These are phyloP conservation scores for Knoxia roxburghii DNA, from an alignment of 257 asterid genomes.

Conservation along the genomic window DNA sequence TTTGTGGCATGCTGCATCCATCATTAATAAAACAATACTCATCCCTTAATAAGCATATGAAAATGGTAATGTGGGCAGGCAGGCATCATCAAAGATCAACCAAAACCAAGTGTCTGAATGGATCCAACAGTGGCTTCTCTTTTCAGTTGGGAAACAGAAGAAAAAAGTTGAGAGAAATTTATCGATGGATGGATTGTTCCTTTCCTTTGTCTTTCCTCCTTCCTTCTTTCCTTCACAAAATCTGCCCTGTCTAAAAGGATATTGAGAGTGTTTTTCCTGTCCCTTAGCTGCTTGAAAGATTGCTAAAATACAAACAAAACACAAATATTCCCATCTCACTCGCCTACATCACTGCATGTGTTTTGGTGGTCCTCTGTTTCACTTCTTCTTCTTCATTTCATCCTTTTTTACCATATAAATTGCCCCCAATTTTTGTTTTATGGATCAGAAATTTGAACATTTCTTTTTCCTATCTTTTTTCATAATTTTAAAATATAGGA, in stretches of 20 bases:
- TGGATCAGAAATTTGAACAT: not conserved
- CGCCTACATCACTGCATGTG: conserved; percentile 18
- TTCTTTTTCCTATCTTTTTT: too few species aligned
- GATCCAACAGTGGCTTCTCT: not conserved
- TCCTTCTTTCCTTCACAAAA: too few species aligned
- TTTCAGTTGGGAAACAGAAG: conserved; percentile 7
- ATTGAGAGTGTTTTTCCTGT: conserved; percentile 23
- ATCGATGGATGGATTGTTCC: too few species aligned
- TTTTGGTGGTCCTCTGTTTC: conserved; percentile 27
- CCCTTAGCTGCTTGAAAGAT: conserved; percentile 14
- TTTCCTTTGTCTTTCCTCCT: too few species aligned
- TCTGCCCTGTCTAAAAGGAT: conserved; percentile 28
- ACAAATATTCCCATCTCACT: conserved; percentile 27
- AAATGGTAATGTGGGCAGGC: not conserved
- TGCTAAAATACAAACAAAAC: conserved; percentile 33
- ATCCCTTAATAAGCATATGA: too few species aligned
- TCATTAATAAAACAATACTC: too few species aligned
- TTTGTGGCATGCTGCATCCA: too few species aligned
- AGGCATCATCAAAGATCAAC: too few species aligned
- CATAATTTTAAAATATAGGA: too few species aligned
- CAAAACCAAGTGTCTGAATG: too few species aligned
- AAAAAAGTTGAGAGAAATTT: too few species aligned
- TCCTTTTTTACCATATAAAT: not conserved
- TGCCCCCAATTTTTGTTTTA: not conserved
- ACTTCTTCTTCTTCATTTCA: not conserved